These are phyloP conservation scores for Drechslera avenae DNA, from an alignment of 2,329 filamentous ascomycete genomes.

Conservation along the genomic window DNA sequence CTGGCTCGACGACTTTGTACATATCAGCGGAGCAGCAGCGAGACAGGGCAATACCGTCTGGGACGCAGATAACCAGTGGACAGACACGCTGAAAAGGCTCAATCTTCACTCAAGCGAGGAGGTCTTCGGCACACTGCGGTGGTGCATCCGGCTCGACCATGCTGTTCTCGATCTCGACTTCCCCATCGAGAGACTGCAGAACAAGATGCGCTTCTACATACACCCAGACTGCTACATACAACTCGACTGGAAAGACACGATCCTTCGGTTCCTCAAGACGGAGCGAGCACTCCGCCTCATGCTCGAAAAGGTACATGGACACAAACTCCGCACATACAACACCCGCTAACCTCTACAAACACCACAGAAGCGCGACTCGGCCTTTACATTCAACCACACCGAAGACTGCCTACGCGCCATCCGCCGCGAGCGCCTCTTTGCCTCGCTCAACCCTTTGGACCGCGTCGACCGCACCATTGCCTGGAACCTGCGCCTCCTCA, in stretches of 20 bases:
- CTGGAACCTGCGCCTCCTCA: conserved; percentile 31
- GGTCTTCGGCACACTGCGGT: conserved; percentile 26
- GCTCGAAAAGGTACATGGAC: conserved; percentile 23
- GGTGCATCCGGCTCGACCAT: conserved; percentile 35
- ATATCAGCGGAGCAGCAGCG: not conserved
- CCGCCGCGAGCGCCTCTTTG: conserved; percentile 31
- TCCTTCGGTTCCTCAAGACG: conserved; percentile 30
- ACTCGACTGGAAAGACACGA: conserved; percentile 32
- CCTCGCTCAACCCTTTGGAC: conserved; percentile 17
- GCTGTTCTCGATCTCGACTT: conserved; percentile 34
- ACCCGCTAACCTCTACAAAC: not conserved
- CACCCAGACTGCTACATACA: conserved; percentile 1
- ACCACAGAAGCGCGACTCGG: conserved; percentile 16
- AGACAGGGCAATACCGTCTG: not conserved
- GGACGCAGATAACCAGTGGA: conserved; percentile 6
- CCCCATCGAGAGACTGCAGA: not conserved
- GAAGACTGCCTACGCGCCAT: conserved; percentile 38
- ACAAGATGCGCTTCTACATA: no score
- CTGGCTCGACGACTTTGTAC: conserved; percentile 20
- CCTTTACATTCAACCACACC: conserved; percentile 28
- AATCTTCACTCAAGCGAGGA: conserved; percentile 13
- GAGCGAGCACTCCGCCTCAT: conserved; percentile 26
- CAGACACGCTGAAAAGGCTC: conserved; percentile 10
- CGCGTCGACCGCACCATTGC: conserved; percentile 21
- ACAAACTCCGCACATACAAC: not conserved